Base-by-base conservation (phyloP, 2,329 filamentous ascomycete species). In the Hortaea werneckii region DNA sequence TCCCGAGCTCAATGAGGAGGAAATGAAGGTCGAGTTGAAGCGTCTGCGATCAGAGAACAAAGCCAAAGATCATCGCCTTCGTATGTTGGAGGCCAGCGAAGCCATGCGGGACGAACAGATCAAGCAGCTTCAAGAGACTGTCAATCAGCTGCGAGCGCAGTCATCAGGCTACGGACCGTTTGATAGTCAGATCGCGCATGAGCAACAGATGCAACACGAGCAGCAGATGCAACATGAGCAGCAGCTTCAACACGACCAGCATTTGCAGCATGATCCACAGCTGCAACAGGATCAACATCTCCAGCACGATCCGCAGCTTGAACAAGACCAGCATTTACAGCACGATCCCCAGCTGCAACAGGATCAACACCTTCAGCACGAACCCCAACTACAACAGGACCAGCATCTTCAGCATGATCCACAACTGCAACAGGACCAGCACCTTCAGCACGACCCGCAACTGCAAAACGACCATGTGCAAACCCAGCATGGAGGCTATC, bases 31-130 rank as follows among this genome's bases (percentile, higher is more conserved):
- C 6, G 65, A 71, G 51, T 53, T 70, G 41, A 67, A 66, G 58
- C 58, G 66, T 20, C 56, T 73, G 20, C 59, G 64, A 29, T 55
- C 55, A 8, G 65, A 70, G 47, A 67, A 66, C 47, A 62, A 65
- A 29, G 63, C 67, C 50, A 68, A 69, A 50, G 67, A 69, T 42
- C 51, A 57, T 7, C 55, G 63, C 10, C 52, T 61, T 7, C 47
- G 50, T 7, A 46, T 50, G 40, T 34, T 60, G 43, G 54, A 60
- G 34, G 44, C 43, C 27, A 35, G 38, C 28, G 28, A 42, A 42
- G 34, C 47, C 38, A 13, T 35, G 32, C 12, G 30, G 11, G 34
- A 27, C 20, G 20, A 20, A 43, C 41, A 43, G 41, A 42, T 42
- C 28, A 12, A 42, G 5, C 28, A 28, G 12, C 40, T 42, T 30